These are phyloP conservation scores for Tylopilus sp. DNA, from an alignment of 1,284 basidiomycete species.

Conservation along the genomic window DNA sequence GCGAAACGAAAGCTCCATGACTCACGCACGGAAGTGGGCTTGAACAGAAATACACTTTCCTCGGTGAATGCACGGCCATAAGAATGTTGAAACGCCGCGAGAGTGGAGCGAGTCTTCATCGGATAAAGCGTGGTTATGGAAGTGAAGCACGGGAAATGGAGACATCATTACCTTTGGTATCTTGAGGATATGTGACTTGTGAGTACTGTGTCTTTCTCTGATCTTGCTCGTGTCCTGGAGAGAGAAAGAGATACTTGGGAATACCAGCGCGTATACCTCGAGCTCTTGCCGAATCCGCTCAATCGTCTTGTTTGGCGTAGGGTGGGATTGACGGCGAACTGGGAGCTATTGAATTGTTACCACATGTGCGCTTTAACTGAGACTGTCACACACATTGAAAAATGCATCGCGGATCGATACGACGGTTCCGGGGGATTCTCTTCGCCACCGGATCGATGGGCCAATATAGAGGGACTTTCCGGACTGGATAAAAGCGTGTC, in stretches of 20 bases:
- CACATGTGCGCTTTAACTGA: slow-evolving; percentile 2
- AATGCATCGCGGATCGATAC: slow-evolving; percentile 83
- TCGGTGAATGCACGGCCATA: slow-evolving; percentile 65
- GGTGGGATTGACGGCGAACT: slow-evolving; percentile 69
- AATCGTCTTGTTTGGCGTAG: slow-evolving; percentile 51
- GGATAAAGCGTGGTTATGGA: slow-evolving; percentile 13
- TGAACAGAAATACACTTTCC: slow-evolving; percentile 39
- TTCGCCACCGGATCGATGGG: slow-evolving; percentile 65
- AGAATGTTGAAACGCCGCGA: slow-evolving; percentile 62
- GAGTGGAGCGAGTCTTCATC: slow-evolving; percentile 56
- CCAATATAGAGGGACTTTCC: slow-evolving; percentile 67
- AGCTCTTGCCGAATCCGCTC: slow-evolving; percentile 68
- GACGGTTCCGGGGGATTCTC: slow-evolving; percentile 70
- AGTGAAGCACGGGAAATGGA: slow-evolving; percentile 6
- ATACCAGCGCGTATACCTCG: slow-evolving; percentile 69
- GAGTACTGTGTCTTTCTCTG: slow-evolving; percentile 31
- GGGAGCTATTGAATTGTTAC: slow-evolving; percentile 54
- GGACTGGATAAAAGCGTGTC: slow-evolving; percentile 41
- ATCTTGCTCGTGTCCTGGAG: slow-evolving; percentile 53
- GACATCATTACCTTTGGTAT: slow-evolving; percentile 58
- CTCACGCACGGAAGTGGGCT: background rate
- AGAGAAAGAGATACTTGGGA: slow-evolving; percentile 65
- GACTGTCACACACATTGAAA: slow-evolving; percentile 58
- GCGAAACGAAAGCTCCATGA: slow-evolving; percentile 33
- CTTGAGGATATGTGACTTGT: slow-evolving; percentile 46